Percentiles rank a stretch among this genome's conserved stretches.
phyloP scores from a whole-genome alignment of 2,329 filamentous ascomycete species.

The Neonectria hederae region DNA sequence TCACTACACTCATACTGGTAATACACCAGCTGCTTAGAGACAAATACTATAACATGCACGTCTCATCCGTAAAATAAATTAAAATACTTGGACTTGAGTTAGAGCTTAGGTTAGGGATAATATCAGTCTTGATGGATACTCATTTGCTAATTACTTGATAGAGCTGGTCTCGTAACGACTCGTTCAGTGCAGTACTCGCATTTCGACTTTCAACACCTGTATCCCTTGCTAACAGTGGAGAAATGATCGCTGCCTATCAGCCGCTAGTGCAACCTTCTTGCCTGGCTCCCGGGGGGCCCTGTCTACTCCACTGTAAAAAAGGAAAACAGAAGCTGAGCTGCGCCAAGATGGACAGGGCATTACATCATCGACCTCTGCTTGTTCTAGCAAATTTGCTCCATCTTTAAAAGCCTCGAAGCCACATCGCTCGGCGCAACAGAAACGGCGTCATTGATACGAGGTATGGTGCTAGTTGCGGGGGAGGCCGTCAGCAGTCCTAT shows the following conservation, averaged over 20 bases:
- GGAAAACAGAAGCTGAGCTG: slow-evolving; percentile 7
- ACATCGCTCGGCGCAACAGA: background rate
- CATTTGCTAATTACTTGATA: background rate
- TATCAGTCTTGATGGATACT: background rate
- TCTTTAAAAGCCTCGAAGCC: background rate
- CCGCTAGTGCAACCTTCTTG: slow-evolving; percentile 24
- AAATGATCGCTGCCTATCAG: slow-evolving; percentile 24
- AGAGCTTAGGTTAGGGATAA: background rate
- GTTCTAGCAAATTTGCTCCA: background rate
- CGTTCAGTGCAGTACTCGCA: background rate
- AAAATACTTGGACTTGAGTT: too few species aligned
- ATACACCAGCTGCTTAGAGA: background rate
- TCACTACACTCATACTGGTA: background rate
- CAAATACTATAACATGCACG: too few species aligned
- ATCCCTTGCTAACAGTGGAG: slow-evolving; percentile 2
- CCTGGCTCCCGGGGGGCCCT: slow-evolving; percentile 1
- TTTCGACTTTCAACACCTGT: too few species aligned
- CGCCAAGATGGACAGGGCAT: slow-evolving; percentile 30
- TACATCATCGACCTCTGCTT: slow-evolving; percentile 37
- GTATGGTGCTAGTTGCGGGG: background rate
- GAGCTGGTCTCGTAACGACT: background rate
- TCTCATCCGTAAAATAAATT: background rate
- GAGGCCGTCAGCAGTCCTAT: background rate
- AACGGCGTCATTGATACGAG: background rate
- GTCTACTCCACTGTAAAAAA: slow-evolving; percentile 23